Evolutionary conservation across 2,329 filamentous ascomycete species (phyloP), one percentile per base, ranked within the genome.

Genomic region (Chrysoporthe cubensis): DNA sequence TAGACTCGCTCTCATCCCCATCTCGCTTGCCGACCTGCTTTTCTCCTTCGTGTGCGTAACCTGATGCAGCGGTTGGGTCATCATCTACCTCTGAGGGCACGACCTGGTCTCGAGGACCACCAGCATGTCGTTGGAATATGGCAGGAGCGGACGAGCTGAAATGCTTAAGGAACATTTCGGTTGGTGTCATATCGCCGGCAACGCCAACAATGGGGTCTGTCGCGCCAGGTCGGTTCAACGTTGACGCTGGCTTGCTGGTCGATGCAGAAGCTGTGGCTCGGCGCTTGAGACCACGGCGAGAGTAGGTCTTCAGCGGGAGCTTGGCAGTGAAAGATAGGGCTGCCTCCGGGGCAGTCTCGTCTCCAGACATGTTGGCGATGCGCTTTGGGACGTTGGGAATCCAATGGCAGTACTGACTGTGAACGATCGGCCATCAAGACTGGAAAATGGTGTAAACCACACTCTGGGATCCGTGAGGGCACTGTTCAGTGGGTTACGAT

Each of bases 91-190:
- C 16, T 8, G n/a, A 16, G 18, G 9, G 1, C 3, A 14, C 7
- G 13, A n/a, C 46, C 44, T 43, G 13, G 18, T 46, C 13, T 8
- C 40, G 34, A 21, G 4, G 7, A 42, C 26, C 59, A 21, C 13
- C 37, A 13, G 54, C 9, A 26, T 48, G 43, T 26, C 4, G 44
- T 32, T 18, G 32, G 43, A 21, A 8, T 18, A 50, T 32, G 2
- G 40, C 42, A 32, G 62, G 62, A 18, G 62, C 59, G 42, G 66
- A 64, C 18, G 66, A 65, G 52, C 58, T 59, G 18, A 70, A 32
- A 16, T 61, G 62, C 34, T 68, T 44, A 52, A 66, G 65, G 37
- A 62, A 62, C n/a, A 70, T 46, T 13, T 70, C 66, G 26, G 57
- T 70, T 7, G 62, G 52, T 11, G 62, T 63, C 43, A 60, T 65